A percentile compares a stretch with the other conserved stretches of the same genome.
Conservation (phyloP, 495 filamentous ascomycete genomes). For the Immersiella caudata region DNA sequence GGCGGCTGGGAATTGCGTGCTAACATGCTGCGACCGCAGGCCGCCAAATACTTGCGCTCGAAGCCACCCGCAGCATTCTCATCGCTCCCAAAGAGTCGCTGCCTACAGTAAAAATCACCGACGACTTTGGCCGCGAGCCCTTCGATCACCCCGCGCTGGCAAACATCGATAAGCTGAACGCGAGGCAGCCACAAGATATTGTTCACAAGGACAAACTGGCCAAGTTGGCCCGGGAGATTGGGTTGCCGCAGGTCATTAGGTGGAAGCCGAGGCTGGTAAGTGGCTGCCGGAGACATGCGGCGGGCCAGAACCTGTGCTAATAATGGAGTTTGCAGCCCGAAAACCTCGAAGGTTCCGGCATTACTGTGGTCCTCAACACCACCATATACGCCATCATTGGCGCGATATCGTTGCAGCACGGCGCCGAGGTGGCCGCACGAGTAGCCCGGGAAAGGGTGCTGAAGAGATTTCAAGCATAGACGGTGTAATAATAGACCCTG, state of each 20-base stretch:
- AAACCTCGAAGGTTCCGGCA: slow-evolving; percentile 71
- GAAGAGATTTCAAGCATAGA: slow-evolving; percentile 38
- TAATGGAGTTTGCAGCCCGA: slow-evolving; percentile 56
- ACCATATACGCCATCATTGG: slow-evolving; percentile 84
- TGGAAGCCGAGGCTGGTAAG: slow-evolving; percentile 86
- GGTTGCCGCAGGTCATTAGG: slow-evolving; percentile 71
- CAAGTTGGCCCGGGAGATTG: slow-evolving; percentile 66
- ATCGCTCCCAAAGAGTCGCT: slow-evolving; percentile 36
- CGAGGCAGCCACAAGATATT: slow-evolving; percentile 55
- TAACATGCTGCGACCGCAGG: slow-evolving; percentile 52
- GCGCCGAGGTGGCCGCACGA: slow-evolving; percentile 74
- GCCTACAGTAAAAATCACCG: slow-evolving; percentile 33
- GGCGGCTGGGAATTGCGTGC: slow-evolving; percentile 66
- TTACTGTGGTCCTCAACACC: slow-evolving; percentile 70
- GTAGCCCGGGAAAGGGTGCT: slow-evolving; percentile 79
- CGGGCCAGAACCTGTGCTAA: slow-evolving; percentile 2
- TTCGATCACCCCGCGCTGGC: slow-evolving; percentile 74
- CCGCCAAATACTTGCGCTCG: slow-evolving; percentile 77
- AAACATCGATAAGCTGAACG: slow-evolving; percentile 68
- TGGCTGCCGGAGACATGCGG: background rate
- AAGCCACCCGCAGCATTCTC: slow-evolving; percentile 73
- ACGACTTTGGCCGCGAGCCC: slow-evolving; percentile 60
- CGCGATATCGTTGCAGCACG: slow-evolving; percentile 82
- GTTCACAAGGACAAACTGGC: slow-evolving; percentile 64
- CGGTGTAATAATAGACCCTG: slow-evolving; percentile 23